A percentile compares a stretch with the other conserved stretches of the same genome.
Conservation (phyloP, 495 filamentous ascomycete genomes). For the Penicillium bovifimosum region DNA sequence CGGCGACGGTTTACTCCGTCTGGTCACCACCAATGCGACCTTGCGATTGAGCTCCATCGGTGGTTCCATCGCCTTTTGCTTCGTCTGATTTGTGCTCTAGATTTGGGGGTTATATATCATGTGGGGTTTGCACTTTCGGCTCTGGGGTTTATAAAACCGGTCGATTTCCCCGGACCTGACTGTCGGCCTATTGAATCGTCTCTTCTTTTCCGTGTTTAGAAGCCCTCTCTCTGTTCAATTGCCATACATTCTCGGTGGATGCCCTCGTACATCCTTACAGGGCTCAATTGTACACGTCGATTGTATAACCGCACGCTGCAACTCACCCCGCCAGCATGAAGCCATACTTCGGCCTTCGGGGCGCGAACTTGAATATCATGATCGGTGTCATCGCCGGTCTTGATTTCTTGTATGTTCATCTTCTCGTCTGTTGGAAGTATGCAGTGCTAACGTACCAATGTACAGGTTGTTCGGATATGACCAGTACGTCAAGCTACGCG, state of each 20-base stretch:
- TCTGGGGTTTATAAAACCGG: not conserved
- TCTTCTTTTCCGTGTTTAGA: not conserved
- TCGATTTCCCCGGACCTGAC: not conserved
- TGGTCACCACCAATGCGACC: too few relatives aligned
- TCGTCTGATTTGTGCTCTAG: not conserved
- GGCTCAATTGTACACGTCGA: conserved; percentile 6
- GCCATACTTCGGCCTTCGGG: conserved; percentile 57
- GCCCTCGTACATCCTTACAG: not conserved
- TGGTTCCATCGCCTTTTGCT: too few relatives aligned
- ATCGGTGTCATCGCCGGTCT: conserved; percentile 63
- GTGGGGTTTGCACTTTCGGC: not conserved
- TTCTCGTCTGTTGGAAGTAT: not conserved
- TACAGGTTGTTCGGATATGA: conserved; percentile 35
- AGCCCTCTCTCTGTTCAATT: not conserved
- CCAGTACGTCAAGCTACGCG: conserved; percentile 17
- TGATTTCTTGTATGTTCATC: conserved; percentile 52
- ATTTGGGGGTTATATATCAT: not conserved
- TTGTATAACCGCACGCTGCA: conserved; percentile 1
- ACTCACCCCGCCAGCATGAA: conserved; percentile 16
- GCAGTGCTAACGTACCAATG: not conserved
- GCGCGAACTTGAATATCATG: conserved; percentile 58
- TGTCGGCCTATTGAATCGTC: not conserved
- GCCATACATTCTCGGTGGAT: conserved; percentile 1
- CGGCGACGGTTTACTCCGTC: too few relatives aligned
- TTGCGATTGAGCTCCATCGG: too few relatives aligned